Evolutionary conservation across 495 filamentous ascomycete species (phyloP).

Genomic region (Parathielavia hyrcaniae): DNA sequence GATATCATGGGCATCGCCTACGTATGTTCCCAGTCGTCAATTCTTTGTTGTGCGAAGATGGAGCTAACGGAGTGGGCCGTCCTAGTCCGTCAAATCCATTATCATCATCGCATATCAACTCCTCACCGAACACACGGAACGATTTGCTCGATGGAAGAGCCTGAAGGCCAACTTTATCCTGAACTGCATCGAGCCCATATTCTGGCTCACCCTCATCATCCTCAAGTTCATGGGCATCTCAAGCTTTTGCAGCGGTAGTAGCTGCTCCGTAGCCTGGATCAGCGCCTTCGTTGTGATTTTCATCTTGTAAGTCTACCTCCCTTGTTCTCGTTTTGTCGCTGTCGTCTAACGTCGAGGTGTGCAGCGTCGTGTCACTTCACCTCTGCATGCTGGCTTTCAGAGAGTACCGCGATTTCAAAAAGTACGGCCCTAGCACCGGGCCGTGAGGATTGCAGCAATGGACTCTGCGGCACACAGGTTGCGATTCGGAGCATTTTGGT

Average conservation of each 20-base stretch:
- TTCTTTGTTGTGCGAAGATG: neutral
- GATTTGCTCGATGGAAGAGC: neutral
- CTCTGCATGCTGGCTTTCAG: neutral
- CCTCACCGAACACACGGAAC: neutral
- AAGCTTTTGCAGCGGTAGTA: neutral
- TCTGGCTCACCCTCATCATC: slow-evolving; percentile 7
- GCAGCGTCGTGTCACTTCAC: slow-evolving; percentile 2
- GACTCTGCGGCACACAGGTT: too few species aligned
- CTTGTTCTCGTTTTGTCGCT: neutral
- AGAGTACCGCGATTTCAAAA: neutral
- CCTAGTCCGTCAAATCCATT: slow-evolving; percentile 3
- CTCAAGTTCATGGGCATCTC: slow-evolving; percentile 6
- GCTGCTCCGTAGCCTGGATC: neutral
- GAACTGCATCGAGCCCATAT: slow-evolving; percentile 4
- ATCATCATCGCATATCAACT: slow-evolving; percentile 2
- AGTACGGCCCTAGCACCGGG: neutral
- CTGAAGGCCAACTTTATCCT: slow-evolving; percentile 3
- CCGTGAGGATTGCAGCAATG: neutral
- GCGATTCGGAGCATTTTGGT: too few species aligned
- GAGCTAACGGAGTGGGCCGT: neutral
- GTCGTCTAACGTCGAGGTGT: neutral
- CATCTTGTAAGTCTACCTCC: slow-evolving; percentile 2
- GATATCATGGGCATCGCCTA: slow-evolving; percentile 3
- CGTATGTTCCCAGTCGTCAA: neutral
- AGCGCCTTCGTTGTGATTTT: neutral